phyloP scores from a whole-genome alignment of 164 flowering plant genomes.

The Nymphaea thermarum region DNA sequence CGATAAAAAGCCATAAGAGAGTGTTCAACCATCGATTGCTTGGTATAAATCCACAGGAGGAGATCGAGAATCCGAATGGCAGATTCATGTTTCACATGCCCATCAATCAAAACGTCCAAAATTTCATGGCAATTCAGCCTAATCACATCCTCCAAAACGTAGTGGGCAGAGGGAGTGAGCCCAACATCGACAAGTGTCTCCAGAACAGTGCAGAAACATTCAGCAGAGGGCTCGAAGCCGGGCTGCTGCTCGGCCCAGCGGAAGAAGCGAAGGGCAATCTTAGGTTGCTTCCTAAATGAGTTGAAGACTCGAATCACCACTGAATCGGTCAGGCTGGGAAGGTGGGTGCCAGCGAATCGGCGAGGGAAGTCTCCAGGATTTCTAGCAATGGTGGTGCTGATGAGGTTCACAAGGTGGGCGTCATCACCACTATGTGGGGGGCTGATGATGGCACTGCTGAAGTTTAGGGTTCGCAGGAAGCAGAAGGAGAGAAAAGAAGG shows the following conservation, averaged over 20 bases:
- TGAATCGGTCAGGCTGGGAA: conserved; percentile 13
- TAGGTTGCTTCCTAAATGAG: conserved; percentile 25
- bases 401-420: too few species aligned
- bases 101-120: conserved; percentile 34
- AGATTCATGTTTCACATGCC: conserved; percentile 7
- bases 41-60: conserved; percentile 35
- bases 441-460: too few species aligned
- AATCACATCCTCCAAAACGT: conserved; percentile 27
- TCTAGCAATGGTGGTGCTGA: too few species aligned
- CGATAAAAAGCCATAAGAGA: conserved; percentile 38
- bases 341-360: too few species aligned
- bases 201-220: conserved; percentile 25
- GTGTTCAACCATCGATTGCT: conserved; percentile 29
- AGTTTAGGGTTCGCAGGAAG: too few species aligned
- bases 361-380: too few species aligned
- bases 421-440: too few species aligned
- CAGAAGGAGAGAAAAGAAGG: too few species aligned
- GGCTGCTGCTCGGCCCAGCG: conserved; percentile 41
- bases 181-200: conserved; percentile 28
- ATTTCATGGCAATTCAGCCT: conserved; percentile 23
- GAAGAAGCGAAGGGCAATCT: conserved; percentile 35
- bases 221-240: conserved; percentile 26
- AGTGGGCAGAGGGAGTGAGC: conserved; percentile 27
- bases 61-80: conserved; percentile 33
- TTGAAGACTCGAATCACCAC: conserved; percentile 27